A percentile compares a stretch with the other conserved stretches of the same genome.
Evolutionary conservation across 352 stramenopile genomes (phyloP).

Genomic region (Phytophthora capsici): DNA sequence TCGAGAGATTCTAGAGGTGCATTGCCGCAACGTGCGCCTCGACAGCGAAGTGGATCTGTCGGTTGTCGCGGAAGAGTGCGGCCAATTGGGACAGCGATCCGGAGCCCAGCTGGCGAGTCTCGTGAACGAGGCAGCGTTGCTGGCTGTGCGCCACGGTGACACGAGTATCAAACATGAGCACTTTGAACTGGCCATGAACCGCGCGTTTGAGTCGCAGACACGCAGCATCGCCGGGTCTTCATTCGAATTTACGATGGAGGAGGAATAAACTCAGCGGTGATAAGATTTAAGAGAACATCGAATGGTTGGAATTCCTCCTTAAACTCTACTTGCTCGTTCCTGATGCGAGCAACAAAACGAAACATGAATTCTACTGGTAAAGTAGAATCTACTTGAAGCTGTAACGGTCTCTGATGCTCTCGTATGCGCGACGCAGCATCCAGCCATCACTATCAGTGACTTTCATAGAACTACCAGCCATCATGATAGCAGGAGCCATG

Average conservation of each 20-base stretch:
- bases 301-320: not conserved
- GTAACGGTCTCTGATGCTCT: conserved; percentile 22
- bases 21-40: conserved; percentile 66
- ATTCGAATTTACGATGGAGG: conserved; percentile 64
- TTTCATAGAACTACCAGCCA: conserved; percentile 28
- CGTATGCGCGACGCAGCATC: conserved; percentile 35
- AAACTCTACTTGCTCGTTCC: conserved; percentile 5
- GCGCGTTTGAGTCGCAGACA: conserved; percentile 64
- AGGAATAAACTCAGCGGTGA: conserved; percentile 3
- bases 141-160: conserved; percentile 76
- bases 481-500: conserved; percentile 28
- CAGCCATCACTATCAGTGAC: conserved; percentile 35
- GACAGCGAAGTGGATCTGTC: conserved; percentile 60
- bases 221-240: conserved; percentile 63
- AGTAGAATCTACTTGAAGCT: conserved; percentile 16
- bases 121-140: conserved; percentile 84
- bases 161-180: conserved; percentile 66
- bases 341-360: conserved; percentile 9
- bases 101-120: conserved; percentile 81
- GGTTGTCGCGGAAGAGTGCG: conserved; percentile 62
- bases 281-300: not conserved
- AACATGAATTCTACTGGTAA: too few relatives aligned
- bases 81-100: conserved; percentile 63
- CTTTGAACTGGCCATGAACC: conserved; percentile 79
- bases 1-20: conserved; percentile 78